These are phyloP conservation scores for Fraxinus velutina DNA, from an alignment of 305 asterid genomes.

Conservation along the genomic window DNA sequence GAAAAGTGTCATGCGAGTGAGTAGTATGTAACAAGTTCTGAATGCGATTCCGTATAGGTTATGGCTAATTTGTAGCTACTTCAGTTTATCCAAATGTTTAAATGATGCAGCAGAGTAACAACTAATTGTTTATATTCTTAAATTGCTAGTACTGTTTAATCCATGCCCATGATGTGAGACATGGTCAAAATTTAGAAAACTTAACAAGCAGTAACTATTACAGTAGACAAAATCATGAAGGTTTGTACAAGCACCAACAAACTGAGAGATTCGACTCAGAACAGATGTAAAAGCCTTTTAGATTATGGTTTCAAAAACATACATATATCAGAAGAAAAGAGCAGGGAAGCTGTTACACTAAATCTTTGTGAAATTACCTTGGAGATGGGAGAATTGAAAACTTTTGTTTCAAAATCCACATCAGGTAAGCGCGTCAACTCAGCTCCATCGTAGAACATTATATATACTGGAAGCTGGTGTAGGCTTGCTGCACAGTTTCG, in stretches of 20 bases:
- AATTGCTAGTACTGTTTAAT: not conserved
- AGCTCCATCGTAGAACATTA: slow-evolving; percentile 64
- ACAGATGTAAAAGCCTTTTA: not conserved
- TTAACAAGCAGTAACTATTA: not conserved
- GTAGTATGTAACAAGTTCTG: not conserved
- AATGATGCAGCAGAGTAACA: not conserved
- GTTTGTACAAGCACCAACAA: not conserved
- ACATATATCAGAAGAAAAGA: not conserved
- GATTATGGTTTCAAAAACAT: not conserved
- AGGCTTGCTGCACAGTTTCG: slow-evolving; percentile 50
- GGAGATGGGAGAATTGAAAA: slow-evolving; percentile 54
- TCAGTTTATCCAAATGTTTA: not conserved
- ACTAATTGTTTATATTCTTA: not conserved
- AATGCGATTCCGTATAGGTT: not conserved
- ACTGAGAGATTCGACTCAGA: not conserved
- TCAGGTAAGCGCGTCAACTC: slow-evolving; percentile 60
- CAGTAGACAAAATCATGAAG: not conserved
- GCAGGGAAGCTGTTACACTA: not conserved
- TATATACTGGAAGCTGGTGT: slow-evolving; percentile 66
- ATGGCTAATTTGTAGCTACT: not conserved
- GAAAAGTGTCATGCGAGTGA: not conserved
- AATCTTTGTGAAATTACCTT: slow-evolving; percentile 47
- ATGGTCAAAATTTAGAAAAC: not conserved
- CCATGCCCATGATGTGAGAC: not conserved
- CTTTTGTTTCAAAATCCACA: slow-evolving; percentile 47